A percentile compares a stretch with the other conserved stretches of the same genome.
Conservation (phyloP, 164 flowering plant genomes). For the Macadamia tetraphylla region DNA sequence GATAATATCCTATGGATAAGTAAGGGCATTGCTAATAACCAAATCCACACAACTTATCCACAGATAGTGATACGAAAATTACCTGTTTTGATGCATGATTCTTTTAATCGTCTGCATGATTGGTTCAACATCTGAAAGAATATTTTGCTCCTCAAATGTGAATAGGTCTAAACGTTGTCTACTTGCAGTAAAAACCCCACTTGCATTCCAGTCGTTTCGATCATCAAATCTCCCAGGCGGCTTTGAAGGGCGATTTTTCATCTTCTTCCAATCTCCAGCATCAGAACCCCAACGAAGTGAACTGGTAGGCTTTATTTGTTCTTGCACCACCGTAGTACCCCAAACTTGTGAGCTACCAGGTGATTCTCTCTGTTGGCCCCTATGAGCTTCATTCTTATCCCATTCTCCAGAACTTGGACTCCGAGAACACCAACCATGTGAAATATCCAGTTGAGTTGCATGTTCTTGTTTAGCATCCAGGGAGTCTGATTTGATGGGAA, state of each 20-base stretch:
- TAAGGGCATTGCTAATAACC: background rate
- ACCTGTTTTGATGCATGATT: constrained; percentile 70
- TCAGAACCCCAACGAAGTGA: constrained; percentile 24
- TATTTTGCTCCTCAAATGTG: constrained; percentile 67
- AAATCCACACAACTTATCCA: background rate
- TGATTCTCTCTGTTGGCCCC: background rate
- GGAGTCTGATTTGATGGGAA: constrained; percentile 2
- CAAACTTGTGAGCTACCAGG: background rate
- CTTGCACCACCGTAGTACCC: background rate
- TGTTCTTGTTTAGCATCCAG: constrained; percentile 7
- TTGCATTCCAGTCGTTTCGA: constrained; percentile 22
- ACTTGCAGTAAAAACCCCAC: constrained; percentile 38
- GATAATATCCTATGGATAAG: background rate
- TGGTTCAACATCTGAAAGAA: constrained; percentile 60
- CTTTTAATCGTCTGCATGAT: constrained; percentile 52
- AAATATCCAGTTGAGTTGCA: background rate
- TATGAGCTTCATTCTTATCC: constrained; percentile 1
- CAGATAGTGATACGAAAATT: constrained; percentile 20
- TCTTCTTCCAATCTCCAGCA: constrained; percentile 24
- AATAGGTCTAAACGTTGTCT: constrained; percentile 59
- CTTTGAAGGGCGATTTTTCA: constrained; percentile 33
- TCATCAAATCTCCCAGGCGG: constrained; percentile 23
- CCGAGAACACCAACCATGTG: constrained; percentile 10
- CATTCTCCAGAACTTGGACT: constrained; percentile 1
- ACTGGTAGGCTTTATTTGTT: constrained; percentile 3